phyloP scores from a whole-genome alignment of 306 rosid species.

The Datisca glomerata region DNA sequence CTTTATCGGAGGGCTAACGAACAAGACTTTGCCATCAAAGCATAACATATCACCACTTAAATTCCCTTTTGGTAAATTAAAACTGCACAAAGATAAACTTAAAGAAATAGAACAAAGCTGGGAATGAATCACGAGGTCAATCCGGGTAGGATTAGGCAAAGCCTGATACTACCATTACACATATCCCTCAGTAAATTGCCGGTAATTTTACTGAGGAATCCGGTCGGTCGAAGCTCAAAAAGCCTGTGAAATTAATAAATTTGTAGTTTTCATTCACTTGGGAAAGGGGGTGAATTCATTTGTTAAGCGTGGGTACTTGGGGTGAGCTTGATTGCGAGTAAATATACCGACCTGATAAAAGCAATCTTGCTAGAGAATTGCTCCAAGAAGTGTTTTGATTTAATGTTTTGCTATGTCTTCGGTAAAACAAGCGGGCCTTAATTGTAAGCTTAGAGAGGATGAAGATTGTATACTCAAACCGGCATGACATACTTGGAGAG shows the following conservation, averaged over 20 bases:
- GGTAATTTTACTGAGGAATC: neutral
- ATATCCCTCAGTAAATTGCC: neutral
- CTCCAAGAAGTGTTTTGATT: too few species aligned
- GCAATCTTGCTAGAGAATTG: too few species aligned
- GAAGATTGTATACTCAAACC: too few species aligned
- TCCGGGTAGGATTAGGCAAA: constrained; percentile 3
- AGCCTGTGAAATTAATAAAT: neutral
- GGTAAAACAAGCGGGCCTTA: too few species aligned
- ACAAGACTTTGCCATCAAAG: constrained; percentile 82
- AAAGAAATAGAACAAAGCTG: constrained; percentile 8
- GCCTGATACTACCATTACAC: neutral
- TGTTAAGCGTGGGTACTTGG: too few species aligned
- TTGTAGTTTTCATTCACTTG: neutral
- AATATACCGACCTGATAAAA: too few species aligned
- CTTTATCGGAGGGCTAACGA: constrained; percentile 96
- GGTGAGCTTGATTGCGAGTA: too few species aligned
- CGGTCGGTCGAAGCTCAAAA: neutral
- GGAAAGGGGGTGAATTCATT: neutral
- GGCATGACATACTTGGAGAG: too few species aligned
- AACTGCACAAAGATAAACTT: constrained; percentile 14
- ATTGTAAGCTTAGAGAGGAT: too few species aligned
- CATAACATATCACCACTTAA: constrained; percentile 28
- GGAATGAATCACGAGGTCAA: neutral
- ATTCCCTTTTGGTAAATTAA: constrained; percentile 30
- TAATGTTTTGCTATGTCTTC: too few species aligned